phyloP scores from a whole-genome alignment of 495 filamentous ascomycete species.

The Sphaerosporella brunnea region DNA sequence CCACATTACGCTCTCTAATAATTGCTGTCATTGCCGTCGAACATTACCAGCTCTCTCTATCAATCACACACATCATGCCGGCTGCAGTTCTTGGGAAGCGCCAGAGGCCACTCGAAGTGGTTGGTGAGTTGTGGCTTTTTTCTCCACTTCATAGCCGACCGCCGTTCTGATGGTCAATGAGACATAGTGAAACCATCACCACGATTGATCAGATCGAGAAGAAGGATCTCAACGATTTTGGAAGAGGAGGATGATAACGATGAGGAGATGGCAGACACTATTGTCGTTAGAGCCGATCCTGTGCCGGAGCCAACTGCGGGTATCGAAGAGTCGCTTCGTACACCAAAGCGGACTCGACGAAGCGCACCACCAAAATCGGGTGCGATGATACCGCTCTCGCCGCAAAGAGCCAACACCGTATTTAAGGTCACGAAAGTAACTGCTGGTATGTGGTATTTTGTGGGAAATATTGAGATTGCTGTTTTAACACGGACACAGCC shows the following conservation, averaged over 20 bases:
- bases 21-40: not conserved
- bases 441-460: not conserved
- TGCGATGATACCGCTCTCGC: conserved; percentile 54
- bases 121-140: not conserved
- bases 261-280: not conserved
- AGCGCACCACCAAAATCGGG: conserved; percentile 31
- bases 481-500: not conserved
- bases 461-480: too few species aligned
- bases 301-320: not conserved
- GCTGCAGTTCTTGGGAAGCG: conserved; percentile 1
- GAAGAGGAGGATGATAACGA: not conserved
- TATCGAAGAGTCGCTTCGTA: not conserved
- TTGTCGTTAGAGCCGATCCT: not conserved
- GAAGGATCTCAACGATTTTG: not conserved
- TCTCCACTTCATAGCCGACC: too few species aligned
- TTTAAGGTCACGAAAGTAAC: not conserved
- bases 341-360: conserved; percentile 1
- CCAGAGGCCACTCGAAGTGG: not conserved
- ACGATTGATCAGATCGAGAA: not conserved
- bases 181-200: not conserved
- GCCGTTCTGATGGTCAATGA: not conserved
- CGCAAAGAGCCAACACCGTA: conserved; percentile 45
- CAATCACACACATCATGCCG: not conserved
- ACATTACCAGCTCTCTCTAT: too few species aligned
- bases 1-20: not conserved